Percentiles rank a stretch among this genome's conserved stretches.
Conservation (phyloP, 139 green algal genomes). For the Zygnema cylindricum region DNA sequence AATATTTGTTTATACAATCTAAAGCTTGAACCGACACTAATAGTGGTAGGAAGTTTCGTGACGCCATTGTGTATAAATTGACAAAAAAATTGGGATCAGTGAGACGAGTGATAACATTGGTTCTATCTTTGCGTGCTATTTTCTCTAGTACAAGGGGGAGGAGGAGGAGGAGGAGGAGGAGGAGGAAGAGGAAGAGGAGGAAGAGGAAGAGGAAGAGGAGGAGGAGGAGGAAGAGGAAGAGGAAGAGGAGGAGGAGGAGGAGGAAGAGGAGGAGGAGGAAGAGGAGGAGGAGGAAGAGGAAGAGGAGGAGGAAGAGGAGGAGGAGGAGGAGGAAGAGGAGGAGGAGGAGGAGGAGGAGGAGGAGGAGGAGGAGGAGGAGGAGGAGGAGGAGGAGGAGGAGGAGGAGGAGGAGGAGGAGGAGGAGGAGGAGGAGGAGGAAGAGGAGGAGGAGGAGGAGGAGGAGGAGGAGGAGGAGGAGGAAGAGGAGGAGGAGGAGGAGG, state of each 20-base stretch:
- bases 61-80: too few relatives aligned
- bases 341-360: conserved; percentile 96
- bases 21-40: too few relatives aligned
- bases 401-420: neutral
- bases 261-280: neutral
- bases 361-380: neutral
- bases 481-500: neutral
- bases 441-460: conserved; percentile 6
- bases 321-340: conserved; percentile 89
- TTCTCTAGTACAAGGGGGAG: too few relatives aligned
- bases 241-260: neutral
- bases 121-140: too few relatives aligned
- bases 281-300: neutral
- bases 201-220: neutral
- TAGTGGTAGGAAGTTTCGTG: too few relatives aligned
- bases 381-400: neutral
- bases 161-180: neutral
- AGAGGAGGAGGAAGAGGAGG: conserved; percentile 82
- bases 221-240: neutral
- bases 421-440: conserved; percentile 34
- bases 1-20: too few relatives aligned
- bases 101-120: too few relatives aligned
- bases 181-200: neutral
- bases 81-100: too few relatives aligned
- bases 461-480: neutral